A percentile compares a stretch with the other conserved stretches of the same genome.
phyloP scores from a whole-genome alignment of 306 rosid species.

The Luffa acutangula region DNA sequence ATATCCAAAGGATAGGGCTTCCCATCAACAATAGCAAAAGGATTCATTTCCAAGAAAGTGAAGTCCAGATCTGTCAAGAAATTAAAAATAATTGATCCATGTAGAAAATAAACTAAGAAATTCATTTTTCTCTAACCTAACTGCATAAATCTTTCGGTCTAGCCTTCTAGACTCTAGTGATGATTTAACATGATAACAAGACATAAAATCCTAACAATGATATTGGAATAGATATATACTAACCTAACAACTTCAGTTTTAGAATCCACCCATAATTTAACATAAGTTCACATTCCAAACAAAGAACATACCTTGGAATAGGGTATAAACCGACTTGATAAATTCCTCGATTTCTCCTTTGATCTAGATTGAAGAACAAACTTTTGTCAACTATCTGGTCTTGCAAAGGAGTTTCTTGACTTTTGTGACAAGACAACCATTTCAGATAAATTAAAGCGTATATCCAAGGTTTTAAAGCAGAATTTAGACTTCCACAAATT shows the following conservation, averaged over 20 bases:
- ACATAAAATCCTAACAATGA: not conserved
- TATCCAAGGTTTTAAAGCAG: not conserved
- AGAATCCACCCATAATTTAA: not conserved
- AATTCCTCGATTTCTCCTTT: conserved; percentile 76
- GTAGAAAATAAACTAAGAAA: not conserved
- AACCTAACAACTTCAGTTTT: not conserved
- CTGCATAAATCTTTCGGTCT: not conserved
- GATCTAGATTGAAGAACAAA: conserved; percentile 34
- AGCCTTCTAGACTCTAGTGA: not conserved
- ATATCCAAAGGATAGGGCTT: conserved; percentile 99
- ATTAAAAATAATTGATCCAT: not conserved
- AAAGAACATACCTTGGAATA: conserved; percentile 71
- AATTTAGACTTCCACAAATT: not conserved
- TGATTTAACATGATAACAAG: not conserved
- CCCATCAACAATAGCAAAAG: conserved; percentile 74
- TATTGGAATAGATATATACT: not conserved
- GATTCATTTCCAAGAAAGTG: conserved; percentile 98
- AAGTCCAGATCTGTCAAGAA: conserved; percentile 73
- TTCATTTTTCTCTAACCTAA: not conserved
- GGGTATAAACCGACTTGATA: conserved; percentile 49
- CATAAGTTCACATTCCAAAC: not conserved
- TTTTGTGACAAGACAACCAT: not conserved
- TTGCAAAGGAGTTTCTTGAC: not conserved
- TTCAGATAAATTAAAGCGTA: not conserved
- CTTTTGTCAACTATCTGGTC: not conserved